Base-by-base conservation (phyloP, 1,284 basidiomycete species). In the Ceratobasidium sp. region DNA sequence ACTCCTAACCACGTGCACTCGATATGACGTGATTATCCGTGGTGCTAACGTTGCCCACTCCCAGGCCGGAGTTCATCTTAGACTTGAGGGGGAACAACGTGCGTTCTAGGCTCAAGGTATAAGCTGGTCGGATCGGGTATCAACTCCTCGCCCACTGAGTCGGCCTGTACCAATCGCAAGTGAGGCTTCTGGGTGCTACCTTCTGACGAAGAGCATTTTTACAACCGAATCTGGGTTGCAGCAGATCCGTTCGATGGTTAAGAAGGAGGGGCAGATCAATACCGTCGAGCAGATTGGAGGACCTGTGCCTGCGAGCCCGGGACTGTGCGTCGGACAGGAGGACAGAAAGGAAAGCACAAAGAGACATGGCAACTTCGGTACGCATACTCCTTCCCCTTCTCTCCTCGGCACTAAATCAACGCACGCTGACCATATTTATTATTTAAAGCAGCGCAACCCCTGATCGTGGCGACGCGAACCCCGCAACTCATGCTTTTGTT, bases 391-490 rank as follows among this genome's bases (percentile, higher is more conserved):
- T 21, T 7, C 49, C 23, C 54, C 54, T 41, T 21, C 13, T 46
- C 35, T 41, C 6, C 30, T 54, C 8, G 28, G 23, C 38, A 5
- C 23, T 18, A 16, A n/a, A n/a, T 67, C 16, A 67, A 35, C 26
- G 2, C 6, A 57, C 21, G 9, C 4, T 18, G 5, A 41, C 41
- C 73, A 23, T 62, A 92, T 90, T 98, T 86, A 95, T 98, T 84
- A 98, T 96, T 70, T 99, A 99, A 91, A 99, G 99, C 91, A 96
- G 98, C 84, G 99, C 99, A 92, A 99, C 99, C 87, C 98, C 97
- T 78, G 97, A 96, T 76, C 95, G 97, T 83, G 99, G 99, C 85
- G 98, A 99, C 81, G 97, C 97, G 79, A 99, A 99, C 89, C 96
- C 96, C 43, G 96, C 95, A 76, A 99, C 98, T 61, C 97, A 98